Conservation (phyloP, 352 stramenopile genomes). For the Albugo candida region DNA sequence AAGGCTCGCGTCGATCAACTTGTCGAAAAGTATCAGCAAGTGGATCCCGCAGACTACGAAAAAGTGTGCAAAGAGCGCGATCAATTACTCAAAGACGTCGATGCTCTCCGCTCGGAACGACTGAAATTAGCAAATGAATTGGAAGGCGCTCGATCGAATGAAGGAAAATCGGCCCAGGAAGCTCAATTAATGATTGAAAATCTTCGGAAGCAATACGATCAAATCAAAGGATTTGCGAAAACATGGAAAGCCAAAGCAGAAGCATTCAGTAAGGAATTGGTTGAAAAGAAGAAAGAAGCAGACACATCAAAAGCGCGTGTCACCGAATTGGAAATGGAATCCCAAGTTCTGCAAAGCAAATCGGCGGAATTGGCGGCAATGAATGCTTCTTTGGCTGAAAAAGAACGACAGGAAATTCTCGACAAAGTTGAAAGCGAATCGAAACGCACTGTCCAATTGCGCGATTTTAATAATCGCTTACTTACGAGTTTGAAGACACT, state of each 20-base stretch:
- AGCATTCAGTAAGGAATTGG: slow-evolving; percentile 31
- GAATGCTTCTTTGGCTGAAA: slow-evolving; percentile 17
- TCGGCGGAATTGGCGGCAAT: slow-evolving; percentile 22
- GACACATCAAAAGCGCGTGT: slow-evolving; percentile 29
- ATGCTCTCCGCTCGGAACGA: slow-evolving; percentile 16
- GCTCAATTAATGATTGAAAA: slow-evolving; percentile 50
- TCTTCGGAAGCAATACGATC: slow-evolving; percentile 51
- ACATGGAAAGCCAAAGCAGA: slow-evolving; percentile 68
- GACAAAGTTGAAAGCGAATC: slow-evolving; percentile 36
- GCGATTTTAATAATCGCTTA: slow-evolving; percentile 50
- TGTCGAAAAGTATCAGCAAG: slow-evolving; percentile 67
- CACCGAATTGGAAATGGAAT: slow-evolving; percentile 19
- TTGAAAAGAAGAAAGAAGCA: slow-evolving; percentile 25
- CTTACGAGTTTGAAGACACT: slow-evolving; percentile 45
- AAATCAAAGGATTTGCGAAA: slow-evolving; percentile 66
- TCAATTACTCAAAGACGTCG: slow-evolving; percentile 23
- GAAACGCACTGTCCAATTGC: slow-evolving; percentile 44
- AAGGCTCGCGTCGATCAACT: slow-evolving; percentile 64
- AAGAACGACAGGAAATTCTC: slow-evolving; percentile 34
- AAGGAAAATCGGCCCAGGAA: slow-evolving; percentile 30
- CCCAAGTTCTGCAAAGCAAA: slow-evolving; percentile 17
- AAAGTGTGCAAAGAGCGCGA: slow-evolving; percentile 43
- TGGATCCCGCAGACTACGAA: slow-evolving; percentile 52
- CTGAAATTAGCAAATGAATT: slow-evolving; percentile 21
- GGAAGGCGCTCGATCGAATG: slow-evolving; percentile 20